Evolutionary conservation across 2,329 filamentous ascomycete genomes (phyloP).

Genomic region (Lomentospora prolificans): DNA sequence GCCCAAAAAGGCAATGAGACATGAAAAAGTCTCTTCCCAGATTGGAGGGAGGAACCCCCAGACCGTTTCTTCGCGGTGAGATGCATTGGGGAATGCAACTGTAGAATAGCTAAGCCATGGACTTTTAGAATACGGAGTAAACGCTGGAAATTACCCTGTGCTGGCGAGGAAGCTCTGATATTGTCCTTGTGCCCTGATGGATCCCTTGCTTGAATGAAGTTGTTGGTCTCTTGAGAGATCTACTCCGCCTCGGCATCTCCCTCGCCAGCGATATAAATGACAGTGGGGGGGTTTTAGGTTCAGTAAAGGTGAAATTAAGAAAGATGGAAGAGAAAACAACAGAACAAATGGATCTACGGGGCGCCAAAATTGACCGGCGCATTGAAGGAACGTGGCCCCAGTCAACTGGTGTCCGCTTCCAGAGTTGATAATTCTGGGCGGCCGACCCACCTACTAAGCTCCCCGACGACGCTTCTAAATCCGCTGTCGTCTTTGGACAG

Average conservation of each 20-base stretch:
- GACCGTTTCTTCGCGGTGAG: too few species aligned
- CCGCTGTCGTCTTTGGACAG: not conserved
- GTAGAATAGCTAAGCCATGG: not conserved
- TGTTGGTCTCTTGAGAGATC: constrained; percentile 15
- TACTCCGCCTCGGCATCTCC: constrained; percentile 8
- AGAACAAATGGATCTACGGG: too few species aligned
- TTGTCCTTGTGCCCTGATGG: not conserved
- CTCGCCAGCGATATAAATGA: constrained; percentile 15
- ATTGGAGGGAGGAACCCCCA: too few species aligned
- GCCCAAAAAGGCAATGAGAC: too few species aligned
- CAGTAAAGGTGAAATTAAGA: constrained; percentile 16
- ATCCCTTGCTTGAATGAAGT: constrained; percentile 12
- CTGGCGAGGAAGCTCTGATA: not conserved
- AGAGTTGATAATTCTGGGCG: too few species aligned
- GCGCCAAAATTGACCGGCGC: too few species aligned
- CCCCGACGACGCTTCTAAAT: not conserved
- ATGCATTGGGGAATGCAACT: too few species aligned
- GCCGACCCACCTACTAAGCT: not conserved
- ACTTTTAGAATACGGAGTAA: too few species aligned
- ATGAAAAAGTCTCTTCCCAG: too few species aligned
- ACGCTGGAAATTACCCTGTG: not conserved
- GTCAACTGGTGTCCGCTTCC: too few species aligned
- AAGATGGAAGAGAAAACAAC: too few species aligned
- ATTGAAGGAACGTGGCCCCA: too few species aligned
- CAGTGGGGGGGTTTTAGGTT: constrained; percentile 12